Base-by-base conservation (phyloP, 2,329 filamentous ascomycete species). In the Nemania abortiva region DNA sequence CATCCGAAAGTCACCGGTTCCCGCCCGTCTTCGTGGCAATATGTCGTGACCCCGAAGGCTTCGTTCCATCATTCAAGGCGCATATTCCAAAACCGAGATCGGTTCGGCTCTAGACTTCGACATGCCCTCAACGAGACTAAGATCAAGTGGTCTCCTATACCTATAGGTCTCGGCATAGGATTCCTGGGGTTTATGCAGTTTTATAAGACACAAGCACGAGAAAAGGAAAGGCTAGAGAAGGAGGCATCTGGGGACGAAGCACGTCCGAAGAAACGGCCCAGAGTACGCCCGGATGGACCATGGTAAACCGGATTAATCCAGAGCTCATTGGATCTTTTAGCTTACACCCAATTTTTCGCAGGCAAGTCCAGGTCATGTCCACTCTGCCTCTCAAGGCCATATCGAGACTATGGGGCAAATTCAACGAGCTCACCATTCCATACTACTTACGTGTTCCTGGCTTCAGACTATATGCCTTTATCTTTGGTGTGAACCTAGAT, bases 351-450 rank as follows among this genome's bases (percentile, higher is more conserved):
- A 72, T 65, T 76, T 9, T 65, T 47, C 64, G n/a, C 63, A 88
- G 86, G 93, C 93, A 95, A 78, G 93, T 98, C 60, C 92, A 95
- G 79, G 88, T 98, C 79, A 97, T 98, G 92, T 97, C 94, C 7
- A 97, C 94, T 1, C 84, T 98, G 69, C 95, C 95, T 39, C 85
- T 98, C 70, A 98, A 98, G 83, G 94, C 93, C 42, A 87, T 98
- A 53, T 97, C 94, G 39, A 89, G 95, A 55, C 78, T 97, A 72
- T 98, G 95, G 95, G 95, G 95, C 45, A 89, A 86, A 60, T 97
- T 98, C 84, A 98, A 98, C 80, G 94, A 97, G 79, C 83, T 97
- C 56, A 90, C 90, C 11, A 92, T 98, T 45, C 95, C 95, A 0
- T 95, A 96, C 82, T 94, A 93, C 79, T 85, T 97, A 27, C 92